These are phyloP conservation scores for Arctium lappa DNA, from an alignment of 129 eudicot species.

Conservation along the genomic window DNA sequence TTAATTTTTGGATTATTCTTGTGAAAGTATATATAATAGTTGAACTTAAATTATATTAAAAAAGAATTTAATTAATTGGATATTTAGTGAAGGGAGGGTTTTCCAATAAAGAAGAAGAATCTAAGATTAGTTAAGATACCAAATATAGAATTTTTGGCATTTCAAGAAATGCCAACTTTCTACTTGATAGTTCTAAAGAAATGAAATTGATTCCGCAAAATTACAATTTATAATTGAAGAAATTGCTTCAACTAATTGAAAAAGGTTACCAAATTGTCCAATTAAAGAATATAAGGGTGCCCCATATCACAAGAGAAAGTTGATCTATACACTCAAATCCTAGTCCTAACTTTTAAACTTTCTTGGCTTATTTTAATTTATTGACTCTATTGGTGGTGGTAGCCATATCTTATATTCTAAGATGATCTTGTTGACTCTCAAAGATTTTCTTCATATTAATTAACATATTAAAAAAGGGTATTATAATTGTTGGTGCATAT, in stretches of 20 bases:
- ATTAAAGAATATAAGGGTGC: slow-evolving; percentile 18
- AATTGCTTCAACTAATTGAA: slow-evolving; percentile 16
- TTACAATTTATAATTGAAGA: slow-evolving; percentile 12
- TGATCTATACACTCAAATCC: slow-evolving; percentile 41
- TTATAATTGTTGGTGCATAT: background rate
- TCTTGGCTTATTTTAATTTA: slow-evolving; percentile 19
- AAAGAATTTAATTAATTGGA: slow-evolving; percentile 12
- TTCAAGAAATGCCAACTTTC: slow-evolving; percentile 36
- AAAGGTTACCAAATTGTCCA: slow-evolving; percentile 13
- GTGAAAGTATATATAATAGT: background rate
- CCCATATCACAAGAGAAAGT: slow-evolving; percentile 25
- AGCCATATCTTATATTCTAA: slow-evolving; percentile 38
- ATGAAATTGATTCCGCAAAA: slow-evolving; percentile 13
- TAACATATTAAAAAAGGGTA: background rate
- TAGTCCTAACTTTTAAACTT: slow-evolving; percentile 34
- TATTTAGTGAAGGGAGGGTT: slow-evolving; percentile 11
- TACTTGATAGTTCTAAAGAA: slow-evolving; percentile 6
- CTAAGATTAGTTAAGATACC: slow-evolving; percentile 31
- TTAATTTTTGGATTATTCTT: background rate
- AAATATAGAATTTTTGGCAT: slow-evolving; percentile 26
- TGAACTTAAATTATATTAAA: background rate
- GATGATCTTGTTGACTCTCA: slow-evolving; percentile 39
- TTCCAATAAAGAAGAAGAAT: slow-evolving; percentile 26
- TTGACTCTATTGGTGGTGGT: slow-evolving; percentile 27
- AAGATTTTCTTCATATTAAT: slow-evolving; percentile 34